Evolutionary conservation across 208 protist species (phyloP), one percentile per base, ranked within the genome.

Genomic region (Herpetomonas samuelpessoai): DNA sequence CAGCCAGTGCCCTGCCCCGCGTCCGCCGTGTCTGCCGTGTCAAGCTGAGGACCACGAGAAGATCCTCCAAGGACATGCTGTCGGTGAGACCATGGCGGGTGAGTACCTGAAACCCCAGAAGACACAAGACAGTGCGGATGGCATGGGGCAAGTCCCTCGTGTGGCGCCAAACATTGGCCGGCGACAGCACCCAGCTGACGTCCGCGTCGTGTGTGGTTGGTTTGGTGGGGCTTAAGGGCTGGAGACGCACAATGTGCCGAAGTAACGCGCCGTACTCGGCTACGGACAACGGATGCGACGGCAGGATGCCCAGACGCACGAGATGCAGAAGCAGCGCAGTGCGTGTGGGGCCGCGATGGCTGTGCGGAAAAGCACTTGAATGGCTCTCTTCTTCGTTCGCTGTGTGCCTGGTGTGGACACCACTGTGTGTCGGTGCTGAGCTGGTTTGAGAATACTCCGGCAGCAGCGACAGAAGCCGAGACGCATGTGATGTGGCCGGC

Each of bases 251-350:
- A 45, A 19, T 30, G 19, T 73, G 65, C 14, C 72, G 65, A 38
- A 91, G 41, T 38, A 91, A 53, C n/a, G 68, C 54, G 12, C 79
- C 79, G 71, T 83, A 91, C 74, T 86, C 79, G 0, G 79, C 66
- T 0, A 76, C 65, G 9, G 74, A 63, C 39, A 77, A 65, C 25
- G 50, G 27, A 10, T 77, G 79, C 28, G 76, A 62, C 28, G 83
- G 83, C 26, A 80, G 48, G 22, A 74, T 41, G 24, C 83, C 83
- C 25, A 77, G 65, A 4, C 57, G 57, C 29, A 87, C 58, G 2
- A 91, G 52, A 0, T 57, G 41, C 16, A 70, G 71, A 29, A 86
- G 25, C n/a, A 72, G 58, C 51, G 28, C 25, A 3, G 4, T 9
- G 16, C 44, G 44, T 14, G 35, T 41, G 9, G 35, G 14, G 41